Evolutionary conservation across 768 basidiomycete genomes (phyloP).

Genomic region (Russula dissimulans): DNA sequence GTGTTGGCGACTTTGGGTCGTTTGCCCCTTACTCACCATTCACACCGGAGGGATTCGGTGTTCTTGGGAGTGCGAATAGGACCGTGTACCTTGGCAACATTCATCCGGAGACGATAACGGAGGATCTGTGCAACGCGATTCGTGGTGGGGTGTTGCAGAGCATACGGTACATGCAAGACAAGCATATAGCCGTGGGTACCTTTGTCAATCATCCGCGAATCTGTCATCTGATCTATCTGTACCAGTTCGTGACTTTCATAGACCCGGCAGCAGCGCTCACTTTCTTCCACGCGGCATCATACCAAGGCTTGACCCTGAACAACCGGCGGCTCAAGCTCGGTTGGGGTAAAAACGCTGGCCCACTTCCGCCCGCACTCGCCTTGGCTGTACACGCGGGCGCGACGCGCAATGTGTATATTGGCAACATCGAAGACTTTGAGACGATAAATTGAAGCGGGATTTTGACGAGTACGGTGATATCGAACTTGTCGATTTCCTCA

Average conservation of each 20-base stretch:
- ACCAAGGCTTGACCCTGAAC: conserved; percentile 84
- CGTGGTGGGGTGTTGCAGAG: conserved; percentile 96
- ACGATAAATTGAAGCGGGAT: conserved; percentile 81
- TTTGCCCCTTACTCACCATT: conserved; percentile 49
- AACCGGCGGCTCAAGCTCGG: conserved; percentile 93
- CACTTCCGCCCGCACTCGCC: conserved; percentile 72
- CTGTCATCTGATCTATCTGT: conserved; percentile 7
- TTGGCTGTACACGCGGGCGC: conserved; percentile 89
- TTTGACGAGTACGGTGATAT: conserved; percentile 96
- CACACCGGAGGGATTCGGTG: conserved; percentile 32
- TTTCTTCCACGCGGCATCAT: conserved; percentile 88
- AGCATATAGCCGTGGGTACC: conserved; percentile 82
- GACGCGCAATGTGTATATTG: conserved; percentile 94
- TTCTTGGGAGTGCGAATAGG: conserved; percentile 63
- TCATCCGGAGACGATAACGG: conserved; percentile 83
- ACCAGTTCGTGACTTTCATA: conserved; percentile 90
- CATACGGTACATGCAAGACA: conserved; percentile 91
- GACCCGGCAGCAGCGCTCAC: conserved; percentile 88
- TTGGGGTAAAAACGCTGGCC: conserved; percentile 95
- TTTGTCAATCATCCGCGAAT: background rate
- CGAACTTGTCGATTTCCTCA: conserved; percentile 91
- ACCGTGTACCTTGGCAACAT: conserved; percentile 95
- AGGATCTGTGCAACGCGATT: conserved; percentile 94
- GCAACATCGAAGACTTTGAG: conserved; percentile 93
- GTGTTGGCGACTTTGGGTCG: conserved; percentile 27